These are phyloP conservation scores for Pythium sukuiense DNA, from an alignment of 352 stramenopile species.

Conservation along the genomic window DNA sequence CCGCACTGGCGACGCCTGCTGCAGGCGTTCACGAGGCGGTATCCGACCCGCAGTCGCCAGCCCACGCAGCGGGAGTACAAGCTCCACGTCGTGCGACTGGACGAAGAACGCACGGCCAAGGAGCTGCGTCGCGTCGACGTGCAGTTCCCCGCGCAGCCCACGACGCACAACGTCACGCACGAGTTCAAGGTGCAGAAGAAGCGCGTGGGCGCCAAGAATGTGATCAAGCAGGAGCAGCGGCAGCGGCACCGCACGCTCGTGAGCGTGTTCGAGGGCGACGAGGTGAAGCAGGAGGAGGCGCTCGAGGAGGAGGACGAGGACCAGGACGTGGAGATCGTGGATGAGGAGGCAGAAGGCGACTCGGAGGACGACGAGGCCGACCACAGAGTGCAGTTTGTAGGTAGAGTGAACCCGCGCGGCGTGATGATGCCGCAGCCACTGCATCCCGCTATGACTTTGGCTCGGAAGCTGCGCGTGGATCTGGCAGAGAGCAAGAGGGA, in stretches of 20 bases:
- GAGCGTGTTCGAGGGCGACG: not conserved
- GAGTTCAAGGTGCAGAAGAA: slow-evolving; percentile 1
- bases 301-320: not conserved
- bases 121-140: not conserved
- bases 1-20: not conserved
- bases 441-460: not conserved
- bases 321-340: not conserved
- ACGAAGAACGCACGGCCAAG: slow-evolving; percentile 1
- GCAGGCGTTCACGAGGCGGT: not conserved
- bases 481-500: not conserved
- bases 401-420: not conserved
- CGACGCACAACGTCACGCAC: not conserved
- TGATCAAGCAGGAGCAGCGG: not conserved
- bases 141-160: not conserved
- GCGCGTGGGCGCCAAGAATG: not conserved
- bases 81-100: not conserved
- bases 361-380: not conserved
- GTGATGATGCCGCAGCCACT: not conserved
- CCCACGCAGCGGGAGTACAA: slow-evolving; percentile 1
- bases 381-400: too few relatives aligned
- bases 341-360: not conserved
- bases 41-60: not conserved
- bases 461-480: not conserved
- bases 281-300: not conserved
- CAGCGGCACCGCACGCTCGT: not conserved